Conservation (phyloP, 2,329 filamentous ascomycete genomes). For the Amphichorda felina region DNA sequence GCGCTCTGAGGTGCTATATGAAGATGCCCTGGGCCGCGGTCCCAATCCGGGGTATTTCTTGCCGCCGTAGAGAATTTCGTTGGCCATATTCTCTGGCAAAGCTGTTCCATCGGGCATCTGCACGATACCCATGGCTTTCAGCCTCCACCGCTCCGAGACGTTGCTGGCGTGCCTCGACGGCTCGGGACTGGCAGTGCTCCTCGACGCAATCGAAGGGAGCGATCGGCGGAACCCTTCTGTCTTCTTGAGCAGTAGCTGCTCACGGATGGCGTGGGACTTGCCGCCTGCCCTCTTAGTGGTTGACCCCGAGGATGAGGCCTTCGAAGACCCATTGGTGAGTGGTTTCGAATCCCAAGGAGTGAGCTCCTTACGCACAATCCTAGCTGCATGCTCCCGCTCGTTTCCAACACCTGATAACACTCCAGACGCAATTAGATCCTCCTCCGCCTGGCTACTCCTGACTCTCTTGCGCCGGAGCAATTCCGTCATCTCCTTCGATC, state of each 20-base stretch:
- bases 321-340: not conserved
- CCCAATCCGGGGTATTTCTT: slow-evolving; percentile 19
- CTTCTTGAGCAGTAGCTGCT: slow-evolving; percentile 16
- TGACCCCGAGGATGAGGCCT: not conserved
- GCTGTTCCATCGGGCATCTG: slow-evolving; percentile 41
- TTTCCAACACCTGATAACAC: slow-evolving; percentile 27
- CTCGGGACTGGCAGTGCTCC: slow-evolving; percentile 13
- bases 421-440: slow-evolving; percentile 27
- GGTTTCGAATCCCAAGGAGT: not conserved
- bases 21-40: slow-evolving; percentile 1
- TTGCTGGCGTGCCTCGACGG: slow-evolving; percentile 17
- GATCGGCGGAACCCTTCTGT: slow-evolving; percentile 24
- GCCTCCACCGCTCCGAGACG: slow-evolving; percentile 30
- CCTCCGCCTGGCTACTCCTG: slow-evolving; percentile 17
- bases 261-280: slow-evolving; percentile 24
- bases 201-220: slow-evolving; percentile 19
- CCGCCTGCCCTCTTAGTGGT: slow-evolving; percentile 1
- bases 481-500: slow-evolving; percentile 20
- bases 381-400: slow-evolving; percentile 20
- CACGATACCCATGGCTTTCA: slow-evolving; percentile 39
- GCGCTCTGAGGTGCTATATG: slow-evolving; percentile 2
- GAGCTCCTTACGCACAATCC: slow-evolving; percentile 15
- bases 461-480: slow-evolving; percentile 18
- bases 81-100: slow-evolving; percentile 36
- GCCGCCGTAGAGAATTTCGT: slow-evolving; percentile 28